Evolutionary conservation across 371 early-diverging fungal species (phyloP).

Genomic region (Mortierella sp.): DNA sequence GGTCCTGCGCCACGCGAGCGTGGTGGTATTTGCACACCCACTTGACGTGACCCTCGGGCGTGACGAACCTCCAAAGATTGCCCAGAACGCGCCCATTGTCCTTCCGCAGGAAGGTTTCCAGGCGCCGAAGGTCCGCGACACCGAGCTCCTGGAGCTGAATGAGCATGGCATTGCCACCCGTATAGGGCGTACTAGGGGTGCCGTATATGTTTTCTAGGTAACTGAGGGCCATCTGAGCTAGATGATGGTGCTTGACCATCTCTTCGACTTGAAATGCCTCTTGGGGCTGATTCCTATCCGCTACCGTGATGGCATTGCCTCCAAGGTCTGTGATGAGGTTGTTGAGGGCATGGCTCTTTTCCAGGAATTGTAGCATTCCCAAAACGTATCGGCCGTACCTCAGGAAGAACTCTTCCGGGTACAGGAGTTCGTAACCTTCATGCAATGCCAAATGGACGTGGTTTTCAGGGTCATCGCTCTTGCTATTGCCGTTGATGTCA

Average conservation of each 20-base stretch:
- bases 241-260: too few relatives aligned
- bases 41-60: not conserved
- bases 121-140: not conserved
- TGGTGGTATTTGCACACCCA: not conserved
- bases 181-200: not conserved
- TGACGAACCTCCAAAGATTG: not conserved
- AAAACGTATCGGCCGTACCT: conserved; percentile 9
- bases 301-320: not conserved
- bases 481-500: not conserved
- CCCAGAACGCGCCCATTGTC: not conserved
- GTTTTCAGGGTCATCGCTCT: not conserved
- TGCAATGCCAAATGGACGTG: conserved; percentile 12
- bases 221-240: not conserved
- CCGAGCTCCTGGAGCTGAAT: not conserved
- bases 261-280: not conserved
- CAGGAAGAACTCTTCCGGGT: conserved; percentile 5
- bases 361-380: conserved; percentile 1
- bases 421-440: conserved; percentile 15
- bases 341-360: not conserved
- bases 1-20: too few relatives aligned
- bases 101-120: not conserved
- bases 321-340: not conserved
- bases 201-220: not conserved
- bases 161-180: not conserved
- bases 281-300: not conserved